Base-by-base conservation (phyloP, 805 yeast genomes). In the Candida michaelii region DNA sequence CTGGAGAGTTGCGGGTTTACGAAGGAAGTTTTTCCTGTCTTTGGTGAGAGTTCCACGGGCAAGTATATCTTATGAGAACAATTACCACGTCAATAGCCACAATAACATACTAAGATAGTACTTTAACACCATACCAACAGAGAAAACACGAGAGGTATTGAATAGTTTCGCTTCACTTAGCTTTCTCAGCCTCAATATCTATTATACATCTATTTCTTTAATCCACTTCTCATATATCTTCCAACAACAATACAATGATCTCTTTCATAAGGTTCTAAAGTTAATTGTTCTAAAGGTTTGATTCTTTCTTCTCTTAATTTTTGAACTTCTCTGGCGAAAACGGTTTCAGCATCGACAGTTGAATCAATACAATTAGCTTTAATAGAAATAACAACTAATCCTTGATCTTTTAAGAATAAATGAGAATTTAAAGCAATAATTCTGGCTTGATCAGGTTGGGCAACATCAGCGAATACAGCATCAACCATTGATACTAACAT, bases 361-460 rank as follows among this genome's bases (percentile, higher is more conserved):
- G 98, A 93, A 75, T 93, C 99, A 69, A 93, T 93, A 89, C 99
- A 93, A 89, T 93, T 93, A 60, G 99, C 99, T 82, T 93, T 93
- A 74, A 93, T 93, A 61, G 98, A 91, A 64, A 93, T 93, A 53
- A 93, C 93, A 55, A 93, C 99, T 66, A 96, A 96, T 74, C 99
- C 99, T 73, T 85, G 89, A 71, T 93, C 97, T 73, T 93, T 93
- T 67, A 93, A 80, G 85, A 93, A 93, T 80, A 91, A 78, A 73
- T 93, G 99, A 45, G 98, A 84, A 82, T 93, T 93, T 67, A 93
- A 82, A 41, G 98, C 99, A 69, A 93, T 91, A 66, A 93, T 93
- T 85, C 99, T 95, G 58, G 99, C 99, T 78, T 93, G 99, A 76
- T 93, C 99, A 33, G 99, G 99, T 78, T 93, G 99, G 54, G 99